Percentiles rank a stretch among this genome's conserved stretches.
These are phyloP conservation scores for Daldinia loculata DNA, from an alignment of 495 filamentous ascomycete species.

Conservation along the genomic window DNA sequence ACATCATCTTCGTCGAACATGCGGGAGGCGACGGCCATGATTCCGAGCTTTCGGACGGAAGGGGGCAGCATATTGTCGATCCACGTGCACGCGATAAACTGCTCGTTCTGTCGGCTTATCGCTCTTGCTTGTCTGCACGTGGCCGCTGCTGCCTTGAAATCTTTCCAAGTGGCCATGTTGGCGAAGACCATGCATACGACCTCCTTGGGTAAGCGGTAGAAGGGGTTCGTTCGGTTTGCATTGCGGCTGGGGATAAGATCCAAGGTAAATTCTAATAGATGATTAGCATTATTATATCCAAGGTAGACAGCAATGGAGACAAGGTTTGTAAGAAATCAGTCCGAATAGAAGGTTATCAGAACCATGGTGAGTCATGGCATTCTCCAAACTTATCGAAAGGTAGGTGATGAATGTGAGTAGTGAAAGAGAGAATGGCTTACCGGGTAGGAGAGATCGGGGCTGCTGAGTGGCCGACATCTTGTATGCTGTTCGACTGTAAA, in stretches of 20 bases:
- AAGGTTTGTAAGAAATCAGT: neutral
- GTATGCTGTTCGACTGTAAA: neutral
- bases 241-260: neutral
- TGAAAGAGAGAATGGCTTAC: neutral
- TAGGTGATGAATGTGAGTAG: neutral
- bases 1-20: neutral
- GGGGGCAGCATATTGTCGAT: neutral
- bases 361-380: neutral
- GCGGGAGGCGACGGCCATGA: conserved; percentile 15
- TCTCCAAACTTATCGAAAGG: neutral
- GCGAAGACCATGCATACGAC: neutral
- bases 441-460: neutral
- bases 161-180: neutral
- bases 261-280: neutral
- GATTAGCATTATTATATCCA: neutral
- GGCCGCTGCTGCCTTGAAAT: conserved; percentile 8
- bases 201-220: neutral
- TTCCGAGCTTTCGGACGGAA: neutral
- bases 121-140: neutral
- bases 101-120: neutral
- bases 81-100: neutral
- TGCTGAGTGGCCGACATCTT: neutral
- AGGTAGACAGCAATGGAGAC: too few relatives aligned
- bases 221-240: neutral
- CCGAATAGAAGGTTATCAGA: neutral